Base-by-base conservation (phyloP, 2,329 filamentous ascomycete genomes). In the Penicillium sp. region DNA sequence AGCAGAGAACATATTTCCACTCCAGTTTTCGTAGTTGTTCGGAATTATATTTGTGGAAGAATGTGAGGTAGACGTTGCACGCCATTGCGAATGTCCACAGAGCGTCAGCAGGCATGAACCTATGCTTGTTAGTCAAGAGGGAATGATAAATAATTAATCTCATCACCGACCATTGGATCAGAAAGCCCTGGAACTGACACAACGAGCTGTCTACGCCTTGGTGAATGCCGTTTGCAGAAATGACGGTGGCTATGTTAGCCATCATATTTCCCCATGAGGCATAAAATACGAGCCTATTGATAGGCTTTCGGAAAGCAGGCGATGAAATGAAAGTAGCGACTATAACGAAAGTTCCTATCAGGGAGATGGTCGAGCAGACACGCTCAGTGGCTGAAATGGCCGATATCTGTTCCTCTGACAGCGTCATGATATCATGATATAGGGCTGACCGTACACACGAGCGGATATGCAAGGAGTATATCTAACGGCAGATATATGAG, bases 241-340 rank as follows among this genome's bases (percentile, higher is more conserved):
- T 89, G 32, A 93, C 72, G 0, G 90, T 92, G 1, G 86, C 89
- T 16, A 90, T 81, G 69, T 91, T 93, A 57, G 84, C 84, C 72
- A 92, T 79, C 63, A 93, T 80, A 66, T 96, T 95, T 8, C 90
- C 90, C 66, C 90, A 88, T 0, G 88, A 88, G 6, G 90, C 90
- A 69, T 88, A 94, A 71, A 95, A 93, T 9, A 93, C 86, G 0
- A 95, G 80, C 16, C 90, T 82, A 67, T 94, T 94, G 75, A 94
- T 92, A n/a, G 90, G 88, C 67, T 92, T 93, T 65, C 89, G 88
- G 68, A 94, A 94, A 5, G 81, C 80, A 14, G 79, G 81, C 31
- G 87, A 89, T n/a, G 73, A 71, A 29, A 83, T 74, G 67, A 92
- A 94, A 3, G 88, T 92, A 51, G 78, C 63, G 50, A 93, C 84